Evolutionary conservation across 129 eudicot species (phyloP).

Genomic region (Pseudognaphalium luteoalbum): DNA sequence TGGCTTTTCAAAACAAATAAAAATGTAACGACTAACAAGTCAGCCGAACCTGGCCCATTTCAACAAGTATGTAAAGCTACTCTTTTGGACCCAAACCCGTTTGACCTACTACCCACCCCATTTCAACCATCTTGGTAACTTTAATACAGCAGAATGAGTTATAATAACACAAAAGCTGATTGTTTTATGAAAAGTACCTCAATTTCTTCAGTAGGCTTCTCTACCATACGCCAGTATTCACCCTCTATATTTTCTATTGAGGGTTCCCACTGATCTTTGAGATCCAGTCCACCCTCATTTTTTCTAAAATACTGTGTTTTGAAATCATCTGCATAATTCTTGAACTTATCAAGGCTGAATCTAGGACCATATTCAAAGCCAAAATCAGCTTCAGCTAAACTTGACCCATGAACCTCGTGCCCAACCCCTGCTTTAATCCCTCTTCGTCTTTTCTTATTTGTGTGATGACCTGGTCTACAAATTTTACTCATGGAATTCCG

Average conservation of each 20-base stretch:
- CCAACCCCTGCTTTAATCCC: slow-evolving; percentile 48
- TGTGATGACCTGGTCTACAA: slow-evolving; percentile 41
- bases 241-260: slow-evolving; percentile 77
- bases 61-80: background rate
- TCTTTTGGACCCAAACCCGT: background rate
- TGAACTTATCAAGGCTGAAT: slow-evolving; percentile 76
- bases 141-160: background rate
- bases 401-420: slow-evolving; percentile 33
- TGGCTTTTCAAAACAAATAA: background rate
- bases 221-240: slow-evolving; percentile 96
- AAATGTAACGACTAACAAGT: background rate
- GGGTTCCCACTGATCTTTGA: slow-evolving; percentile 50
- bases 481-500: slow-evolving; percentile 56
- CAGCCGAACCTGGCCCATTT: background rate
- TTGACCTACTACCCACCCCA: background rate
- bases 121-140: background rate
- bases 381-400: slow-evolving; percentile 47
- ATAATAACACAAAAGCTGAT: background rate
- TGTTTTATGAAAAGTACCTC: slow-evolving; percentile 52
- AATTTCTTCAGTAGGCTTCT: slow-evolving; percentile 93
- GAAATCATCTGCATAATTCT: slow-evolving; percentile 80
- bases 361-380: slow-evolving; percentile 95
- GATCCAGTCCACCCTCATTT: slow-evolving; percentile 20
- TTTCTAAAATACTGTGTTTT: slow-evolving; percentile 64
- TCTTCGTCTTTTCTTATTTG: slow-evolving; percentile 75